Evolutionary conservation across 306 rosid species (phyloP), one percentile per base, ranked within the genome.

Genomic region (Elaeagnus macrophylla): DNA sequence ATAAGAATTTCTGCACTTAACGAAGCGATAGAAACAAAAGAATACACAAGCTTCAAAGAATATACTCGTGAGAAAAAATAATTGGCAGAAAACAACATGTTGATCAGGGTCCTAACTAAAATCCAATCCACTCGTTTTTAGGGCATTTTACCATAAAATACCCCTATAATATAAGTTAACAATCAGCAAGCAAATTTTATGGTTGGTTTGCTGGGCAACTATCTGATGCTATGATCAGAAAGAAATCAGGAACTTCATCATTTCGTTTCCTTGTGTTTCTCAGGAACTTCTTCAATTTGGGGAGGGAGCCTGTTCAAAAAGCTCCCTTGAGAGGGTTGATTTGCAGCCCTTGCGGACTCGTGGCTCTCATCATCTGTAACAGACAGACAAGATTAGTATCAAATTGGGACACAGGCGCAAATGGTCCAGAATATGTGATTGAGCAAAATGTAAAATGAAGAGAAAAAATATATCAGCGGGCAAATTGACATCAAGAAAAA

Each of bases 321-420:
- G 84, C 96, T 93, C 57, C 95, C 99, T 57, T 84, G 88, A 60
- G 32, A 80, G 46, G 90, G 76, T 67, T 81, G 84, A 60, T 71
- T 70, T 11, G 78, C 69, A 53, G 50, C 69, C 71, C 51, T 51
- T n/a, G 79, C 71, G 3, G 83, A 75, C 69, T 93, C 99, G 45
- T 84, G 89, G 56, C 81, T 75, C 69, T 93, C 99, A 45, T 84
- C 91, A 59, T 83, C 99, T 88, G 86, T 37, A 51, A 47, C 25
- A 20, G 39, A 44, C 9, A 43, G 60, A 55, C 43, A 39, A 16
- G n/a, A 50, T 62, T 40, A 25, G 35, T 43, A 43, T 42, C 50
- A 37, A 54, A 54, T 38, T n/a, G 38, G 45, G 12, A 6, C n/a
- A 37, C 46, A 15, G 9, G 35, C 10, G 15, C 8, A 39, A 5